A percentile compares a stretch with the other conserved stretches of the same genome.
phyloP scores from a whole-genome alignment of 345 rosid genomes.

The Syzygium aromaticum region DNA sequence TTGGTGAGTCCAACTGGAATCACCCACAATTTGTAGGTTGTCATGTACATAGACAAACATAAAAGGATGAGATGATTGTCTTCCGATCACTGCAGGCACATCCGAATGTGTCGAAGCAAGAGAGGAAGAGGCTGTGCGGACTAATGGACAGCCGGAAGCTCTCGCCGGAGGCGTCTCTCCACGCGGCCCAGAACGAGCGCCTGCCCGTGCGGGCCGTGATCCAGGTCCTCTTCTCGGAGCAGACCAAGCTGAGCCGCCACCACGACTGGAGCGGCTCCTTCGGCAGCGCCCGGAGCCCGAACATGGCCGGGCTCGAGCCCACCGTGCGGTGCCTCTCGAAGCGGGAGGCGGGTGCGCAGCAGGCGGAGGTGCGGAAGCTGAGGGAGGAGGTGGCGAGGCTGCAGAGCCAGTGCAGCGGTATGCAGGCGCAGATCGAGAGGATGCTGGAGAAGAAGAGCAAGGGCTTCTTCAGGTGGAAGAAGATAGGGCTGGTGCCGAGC shows the following conservation, averaged over 20 bases:
- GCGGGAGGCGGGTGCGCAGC: slow-evolving; percentile 53
- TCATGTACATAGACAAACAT: not conserved
- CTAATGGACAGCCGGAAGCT: slow-evolving; percentile 66
- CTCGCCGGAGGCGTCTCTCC: slow-evolving; percentile 70
- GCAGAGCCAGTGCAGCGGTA: slow-evolving; percentile 36
- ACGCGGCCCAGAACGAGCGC: slow-evolving; percentile 78
- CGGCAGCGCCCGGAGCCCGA: slow-evolving; percentile 44
- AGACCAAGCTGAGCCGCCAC: slow-evolving; percentile 46
- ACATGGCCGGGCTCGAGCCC: slow-evolving; percentile 16
- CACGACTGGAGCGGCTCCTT: slow-evolving; percentile 69
- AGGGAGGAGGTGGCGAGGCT: slow-evolving; percentile 63
- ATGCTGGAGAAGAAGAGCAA: slow-evolving; percentile 50
- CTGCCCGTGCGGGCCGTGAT: slow-evolving; percentile 75
- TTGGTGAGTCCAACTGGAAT: not conserved
- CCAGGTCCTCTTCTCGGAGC: slow-evolving; percentile 71
- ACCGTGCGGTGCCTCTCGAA: slow-evolving; percentile 52
- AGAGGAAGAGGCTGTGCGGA: slow-evolving; percentile 56
- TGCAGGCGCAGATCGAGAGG: slow-evolving; percentile 64
- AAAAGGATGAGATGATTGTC: not conserved
- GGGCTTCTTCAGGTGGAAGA: slow-evolving; percentile 77
- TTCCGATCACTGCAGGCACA: slow-evolving; percentile 40
- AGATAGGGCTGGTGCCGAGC: slow-evolving; percentile 41
- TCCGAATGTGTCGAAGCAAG: slow-evolving; percentile 59
- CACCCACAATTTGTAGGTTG: not conserved
- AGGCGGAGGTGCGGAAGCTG: slow-evolving; percentile 49